A percentile compares a stretch with the other conserved stretches of the same genome.
Evolutionary conservation across 2,329 filamentous ascomycete species (phyloP).

Genomic region (Pseudocercospora ulei): DNA sequence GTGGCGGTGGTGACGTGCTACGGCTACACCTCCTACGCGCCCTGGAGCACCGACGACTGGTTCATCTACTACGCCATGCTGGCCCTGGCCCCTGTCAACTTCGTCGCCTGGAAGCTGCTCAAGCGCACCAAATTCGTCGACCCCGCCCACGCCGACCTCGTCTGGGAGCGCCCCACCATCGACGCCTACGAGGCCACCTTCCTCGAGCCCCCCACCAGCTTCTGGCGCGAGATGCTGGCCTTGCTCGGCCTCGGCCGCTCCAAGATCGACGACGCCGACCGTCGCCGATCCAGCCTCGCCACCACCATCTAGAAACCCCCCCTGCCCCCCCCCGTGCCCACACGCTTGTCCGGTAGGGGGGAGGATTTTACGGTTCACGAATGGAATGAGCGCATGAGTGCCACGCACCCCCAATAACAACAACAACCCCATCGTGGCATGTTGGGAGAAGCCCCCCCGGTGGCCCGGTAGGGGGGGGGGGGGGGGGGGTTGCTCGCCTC

Average conservation of each 20-base stretch:
- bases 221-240: constrained; percentile 48
- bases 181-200: constrained; percentile 51
- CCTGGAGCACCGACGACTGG: constrained; percentile 38
- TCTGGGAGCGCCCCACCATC: constrained; percentile 53
- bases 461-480: too few species aligned
- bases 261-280: constrained; percentile 13
- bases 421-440: too few species aligned
- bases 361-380: too few species aligned
- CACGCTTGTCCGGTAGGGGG: too few species aligned
- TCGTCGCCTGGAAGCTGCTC: constrained; percentile 54
- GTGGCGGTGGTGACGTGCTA: constrained; percentile 40
- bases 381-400: too few species aligned
- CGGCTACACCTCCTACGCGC: constrained; percentile 45
- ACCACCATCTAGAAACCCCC: too few species aligned
- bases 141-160: constrained; percentile 49
- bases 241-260: constrained; percentile 35
- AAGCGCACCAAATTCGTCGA: constrained; percentile 50
- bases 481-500: too few species aligned
- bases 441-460: too few species aligned
- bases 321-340: too few species aligned
- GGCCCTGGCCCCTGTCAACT: constrained; percentile 47
- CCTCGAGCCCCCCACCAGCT: constrained; percentile 42
- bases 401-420: too few species aligned
- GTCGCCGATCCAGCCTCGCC: constrained; percentile 14
- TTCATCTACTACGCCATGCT: constrained; percentile 50